These are phyloP conservation scores for Phytophthora foliorum DNA, from an alignment of 352 stramenopile genomes.

Conservation along the genomic window DNA sequence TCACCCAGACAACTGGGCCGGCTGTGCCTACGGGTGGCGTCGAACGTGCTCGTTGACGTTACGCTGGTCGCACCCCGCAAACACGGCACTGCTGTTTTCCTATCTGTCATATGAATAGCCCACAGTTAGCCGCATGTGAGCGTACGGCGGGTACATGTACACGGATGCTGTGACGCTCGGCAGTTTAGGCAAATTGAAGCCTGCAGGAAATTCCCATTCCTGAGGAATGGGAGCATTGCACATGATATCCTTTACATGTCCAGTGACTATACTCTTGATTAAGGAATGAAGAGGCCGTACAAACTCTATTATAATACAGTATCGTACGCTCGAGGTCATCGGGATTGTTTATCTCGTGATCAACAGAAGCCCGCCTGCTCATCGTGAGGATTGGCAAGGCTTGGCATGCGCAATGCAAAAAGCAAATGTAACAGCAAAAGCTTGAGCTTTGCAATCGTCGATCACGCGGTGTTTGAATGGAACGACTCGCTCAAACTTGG, in stretches of 20 bases:
- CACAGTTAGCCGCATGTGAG: neutral
- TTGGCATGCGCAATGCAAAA: no score
- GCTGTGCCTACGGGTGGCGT: no score
- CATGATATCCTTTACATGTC: neutral
- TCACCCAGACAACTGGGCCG: no score
- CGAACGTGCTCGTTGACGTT: no score
- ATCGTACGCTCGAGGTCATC: neutral
- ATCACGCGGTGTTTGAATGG: neutral
- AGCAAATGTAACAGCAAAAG: neutral
- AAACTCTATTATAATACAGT: no score
- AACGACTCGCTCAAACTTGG: neutral
- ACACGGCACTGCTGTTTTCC: slow-evolving; percentile 8
- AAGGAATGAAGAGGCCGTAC: neutral
- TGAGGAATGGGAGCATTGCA: slow-evolving; percentile 3
- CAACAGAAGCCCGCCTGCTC: no score
- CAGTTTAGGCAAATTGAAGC: neutral
- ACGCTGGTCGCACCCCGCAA: no score
- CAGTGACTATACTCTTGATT: slow-evolving; percentile 1
- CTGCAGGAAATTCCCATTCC: no score
- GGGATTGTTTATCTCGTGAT: neutral
- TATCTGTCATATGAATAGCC: neutral
- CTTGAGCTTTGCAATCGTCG: neutral
- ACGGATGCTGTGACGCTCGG: neutral
- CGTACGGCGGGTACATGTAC: slow-evolving; percentile 4
- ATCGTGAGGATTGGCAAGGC: no score